These are phyloP conservation scores for Fusarium xylarioides DNA, from an alignment of 2,329 filamentous ascomycete species.

Conservation along the genomic window DNA sequence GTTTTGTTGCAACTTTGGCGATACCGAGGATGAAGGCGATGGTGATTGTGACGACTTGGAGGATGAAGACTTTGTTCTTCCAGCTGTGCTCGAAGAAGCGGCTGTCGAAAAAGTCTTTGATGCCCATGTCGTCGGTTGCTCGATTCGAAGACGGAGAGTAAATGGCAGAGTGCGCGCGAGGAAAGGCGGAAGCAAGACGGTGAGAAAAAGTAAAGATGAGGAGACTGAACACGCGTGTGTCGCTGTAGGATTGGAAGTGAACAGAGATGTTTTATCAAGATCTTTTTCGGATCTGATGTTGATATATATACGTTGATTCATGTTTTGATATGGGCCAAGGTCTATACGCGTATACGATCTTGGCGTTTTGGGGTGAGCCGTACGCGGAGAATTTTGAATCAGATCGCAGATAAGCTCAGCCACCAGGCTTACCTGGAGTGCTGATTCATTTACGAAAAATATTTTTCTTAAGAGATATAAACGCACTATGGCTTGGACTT, in stretches of 20 bases:
- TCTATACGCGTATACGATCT: background rate
- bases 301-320: background rate
- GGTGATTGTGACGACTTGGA: background rate
- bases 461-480: rapidly evolving
- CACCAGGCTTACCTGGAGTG: background rate
- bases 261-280: no score
- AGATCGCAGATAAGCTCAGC: background rate
- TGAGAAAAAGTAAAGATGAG: rapidly evolving
- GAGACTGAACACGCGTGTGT: rapidly evolving
- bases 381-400: background rate
- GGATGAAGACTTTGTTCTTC: constrained; percentile 25
- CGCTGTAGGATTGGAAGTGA: no score
- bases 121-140: background rate
- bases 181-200: background rate
- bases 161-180: no score
- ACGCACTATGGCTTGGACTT: background rate
- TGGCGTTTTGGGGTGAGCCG: background rate
- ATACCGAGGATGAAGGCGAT: constrained; percentile 15
- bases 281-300: background rate
- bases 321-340: background rate
- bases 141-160: rapidly evolving
- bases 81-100: constrained; percentile 20
- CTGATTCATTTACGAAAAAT: background rate
- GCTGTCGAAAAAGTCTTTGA: constrained; percentile 17
- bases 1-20: constrained; percentile 20